Evolutionary conservation across 176 grass and related monocot genomes (phyloP).

Genomic region (Cymbopogon citratus): DNA sequence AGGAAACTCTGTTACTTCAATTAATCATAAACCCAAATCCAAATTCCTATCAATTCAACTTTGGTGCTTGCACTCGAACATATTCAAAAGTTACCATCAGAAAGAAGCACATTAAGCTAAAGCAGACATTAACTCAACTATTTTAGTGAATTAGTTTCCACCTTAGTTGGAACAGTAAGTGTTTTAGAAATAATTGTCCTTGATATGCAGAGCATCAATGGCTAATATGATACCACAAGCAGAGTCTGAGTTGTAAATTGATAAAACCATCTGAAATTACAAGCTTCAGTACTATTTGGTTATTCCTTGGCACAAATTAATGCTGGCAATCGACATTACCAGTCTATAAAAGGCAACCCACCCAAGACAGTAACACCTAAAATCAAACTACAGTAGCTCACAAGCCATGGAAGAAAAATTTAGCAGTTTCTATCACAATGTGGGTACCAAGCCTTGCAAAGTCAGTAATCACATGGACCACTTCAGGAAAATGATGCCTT

Average conservation of each 20-base stretch:
- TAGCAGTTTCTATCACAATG: background rate
- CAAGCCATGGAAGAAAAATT: background rate
- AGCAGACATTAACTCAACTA: background rate
- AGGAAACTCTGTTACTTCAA: background rate
- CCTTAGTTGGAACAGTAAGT: background rate
- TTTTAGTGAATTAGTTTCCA: background rate
- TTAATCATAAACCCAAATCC: background rate
- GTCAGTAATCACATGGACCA: conserved; percentile 13
- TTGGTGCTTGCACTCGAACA: background rate
- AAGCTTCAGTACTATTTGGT: background rate
- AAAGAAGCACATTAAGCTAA: background rate
- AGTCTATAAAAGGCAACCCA: background rate
- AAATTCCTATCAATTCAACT: background rate
- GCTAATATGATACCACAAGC: background rate
- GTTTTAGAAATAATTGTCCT: background rate
- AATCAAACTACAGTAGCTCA: background rate
- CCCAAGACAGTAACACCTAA: background rate
- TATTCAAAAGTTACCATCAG: background rate
- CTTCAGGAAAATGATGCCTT: background rate
- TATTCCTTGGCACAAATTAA: background rate
- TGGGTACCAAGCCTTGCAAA: background rate
- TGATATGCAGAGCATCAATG: background rate
- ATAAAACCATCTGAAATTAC: background rate
- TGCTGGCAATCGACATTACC: background rate
- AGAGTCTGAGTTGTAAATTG: background rate